These are phyloP conservation scores for Wickerhamiella sorbophila DNA, from an alignment of 805 yeast species.

Conservation along the genomic window DNA sequence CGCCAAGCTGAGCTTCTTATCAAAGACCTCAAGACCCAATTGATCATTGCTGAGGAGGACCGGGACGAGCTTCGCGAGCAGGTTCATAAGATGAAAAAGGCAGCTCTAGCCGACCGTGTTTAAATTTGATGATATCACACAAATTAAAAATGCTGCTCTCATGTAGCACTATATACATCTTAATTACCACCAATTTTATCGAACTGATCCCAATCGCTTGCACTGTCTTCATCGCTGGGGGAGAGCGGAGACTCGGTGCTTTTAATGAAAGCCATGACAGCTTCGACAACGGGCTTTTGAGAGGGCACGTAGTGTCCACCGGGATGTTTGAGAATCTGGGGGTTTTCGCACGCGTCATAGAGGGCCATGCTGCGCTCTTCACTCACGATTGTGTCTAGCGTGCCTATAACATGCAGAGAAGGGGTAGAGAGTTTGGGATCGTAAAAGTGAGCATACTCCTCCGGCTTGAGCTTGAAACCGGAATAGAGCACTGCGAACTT, in stretches of 20 bases:
- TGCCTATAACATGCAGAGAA: conserved; percentile 71
- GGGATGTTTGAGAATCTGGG: conserved; percentile 58
- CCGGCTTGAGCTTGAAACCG: conserved; percentile 32
- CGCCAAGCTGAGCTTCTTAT: conserved; percentile 61
- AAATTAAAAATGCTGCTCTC: not conserved
- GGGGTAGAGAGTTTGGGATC: conserved; percentile 25
- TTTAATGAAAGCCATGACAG: conserved; percentile 21
- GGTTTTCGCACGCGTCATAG: conserved; percentile 35
- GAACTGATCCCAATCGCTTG: conserved; percentile 28
- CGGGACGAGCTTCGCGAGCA: conserved; percentile 46
- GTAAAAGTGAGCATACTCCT: conserved; percentile 21
- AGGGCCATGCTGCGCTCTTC: conserved; percentile 53
- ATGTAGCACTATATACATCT: not conserved
- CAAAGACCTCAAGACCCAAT: conserved; percentile 72
- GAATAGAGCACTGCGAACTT: conserved; percentile 67
- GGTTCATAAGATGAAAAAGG: conserved; percentile 22
- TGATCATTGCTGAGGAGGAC: conserved; percentile 68
- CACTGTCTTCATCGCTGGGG: conserved; percentile 5
- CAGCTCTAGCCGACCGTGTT: conserved; percentile 13
- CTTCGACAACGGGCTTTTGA: conserved; percentile 39
- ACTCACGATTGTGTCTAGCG: conserved; percentile 73
- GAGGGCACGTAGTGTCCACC: conserved; percentile 97
- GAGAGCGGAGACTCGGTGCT: not conserved
- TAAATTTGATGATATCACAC: not conserved
- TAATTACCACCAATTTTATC: conserved; percentile 25